Evolutionary conservation across 148 eudicot genomes (phyloP), one percentile per base, ranked within the genome.

Genomic region (Camellia japonica): DNA sequence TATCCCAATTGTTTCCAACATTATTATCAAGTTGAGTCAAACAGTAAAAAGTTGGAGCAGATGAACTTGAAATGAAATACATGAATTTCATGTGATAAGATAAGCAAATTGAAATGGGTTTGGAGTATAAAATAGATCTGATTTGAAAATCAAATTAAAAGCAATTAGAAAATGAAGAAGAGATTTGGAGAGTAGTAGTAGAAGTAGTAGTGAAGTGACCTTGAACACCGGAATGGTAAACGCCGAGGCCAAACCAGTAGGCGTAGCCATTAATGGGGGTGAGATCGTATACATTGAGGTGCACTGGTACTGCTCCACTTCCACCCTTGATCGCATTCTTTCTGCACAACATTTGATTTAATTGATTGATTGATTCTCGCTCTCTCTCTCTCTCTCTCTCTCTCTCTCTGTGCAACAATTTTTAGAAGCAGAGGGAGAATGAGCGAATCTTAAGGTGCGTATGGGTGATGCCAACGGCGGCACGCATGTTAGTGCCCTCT

Each of bases 241-340:
- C 89, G 0, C 89, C 89, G 9, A 87, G 89, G 52, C 89, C 89
- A 16, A 87, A 74, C 89, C 89, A 87, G 71, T 87, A 84, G 46
- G 89, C 85, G 58, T 87, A 87, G 46, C 87, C 87, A 72, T 87
- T 87, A 11, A 84, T 74, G 74, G 89, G 64, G 63, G 87, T 87
- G 19, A 87, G 85, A 84, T 87, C 89, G 60, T 87, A 87, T 1
- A 87, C 89, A 59, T 87, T 84, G 10, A 87, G 82, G 74, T 73
- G 60, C 8, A 87, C 89, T 7, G 87, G 85, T 7, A 75, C 85
- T 10, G 89, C 82, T 78, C 87, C 87, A 62, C 66, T 64, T 42
- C 79, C 61, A 23, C 47, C 46, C 61, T 79, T 82, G 7, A 69
- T 68, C 13, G 82, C 67, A 64, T 62, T 80, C 44, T 69, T 80